Evolutionary conservation across 2,329 filamentous ascomycete species (phyloP).

Genomic region (Colletotrichum salicis): DNA sequence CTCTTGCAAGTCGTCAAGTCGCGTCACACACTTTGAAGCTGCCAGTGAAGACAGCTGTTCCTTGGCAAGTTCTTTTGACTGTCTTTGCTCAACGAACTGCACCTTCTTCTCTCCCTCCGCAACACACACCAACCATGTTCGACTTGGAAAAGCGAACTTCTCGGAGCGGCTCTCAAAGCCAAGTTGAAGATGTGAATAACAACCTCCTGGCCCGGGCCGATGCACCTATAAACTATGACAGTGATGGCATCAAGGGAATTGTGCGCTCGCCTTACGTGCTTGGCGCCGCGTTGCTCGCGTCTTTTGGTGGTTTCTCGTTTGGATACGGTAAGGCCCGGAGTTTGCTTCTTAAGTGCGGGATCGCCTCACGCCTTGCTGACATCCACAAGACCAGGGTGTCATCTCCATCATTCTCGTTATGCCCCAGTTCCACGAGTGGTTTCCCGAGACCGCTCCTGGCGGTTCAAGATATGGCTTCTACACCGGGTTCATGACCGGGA

Average conservation of each 20-base stretch:
- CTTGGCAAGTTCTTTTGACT: not conserved
- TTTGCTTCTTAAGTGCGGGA: not conserved
- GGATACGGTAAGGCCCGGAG: constrained; percentile 42
- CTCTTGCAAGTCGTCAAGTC: not conserved
- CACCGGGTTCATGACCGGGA: constrained; percentile 54
- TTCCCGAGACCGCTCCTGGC: constrained; percentile 43
- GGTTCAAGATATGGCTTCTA: constrained; percentile 40
- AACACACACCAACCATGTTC: not conserved
- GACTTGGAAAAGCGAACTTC: not conserved
- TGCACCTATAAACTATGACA: constrained; percentile 41
- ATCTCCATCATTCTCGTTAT: constrained; percentile 57
- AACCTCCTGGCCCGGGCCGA: not conserved
- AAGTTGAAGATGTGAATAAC: not conserved
- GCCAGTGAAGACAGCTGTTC: not conserved
- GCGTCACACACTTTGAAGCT: not conserved
- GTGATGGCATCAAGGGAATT: constrained; percentile 44
- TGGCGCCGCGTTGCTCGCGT: constrained; percentile 54
- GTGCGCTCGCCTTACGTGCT: constrained; percentile 52
- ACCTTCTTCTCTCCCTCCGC: not conserved
- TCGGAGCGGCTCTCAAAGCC: not conserved
- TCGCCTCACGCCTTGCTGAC: not conserved
- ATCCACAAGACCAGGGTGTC: constrained; percentile 44
- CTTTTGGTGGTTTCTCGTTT: constrained; percentile 46
- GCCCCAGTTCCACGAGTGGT: constrained; percentile 53
- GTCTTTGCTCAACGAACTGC: not conserved